These are phyloP conservation scores for Porcisia deanei DNA, from an alignment of 208 protist species.

Conservation along the genomic window DNA sequence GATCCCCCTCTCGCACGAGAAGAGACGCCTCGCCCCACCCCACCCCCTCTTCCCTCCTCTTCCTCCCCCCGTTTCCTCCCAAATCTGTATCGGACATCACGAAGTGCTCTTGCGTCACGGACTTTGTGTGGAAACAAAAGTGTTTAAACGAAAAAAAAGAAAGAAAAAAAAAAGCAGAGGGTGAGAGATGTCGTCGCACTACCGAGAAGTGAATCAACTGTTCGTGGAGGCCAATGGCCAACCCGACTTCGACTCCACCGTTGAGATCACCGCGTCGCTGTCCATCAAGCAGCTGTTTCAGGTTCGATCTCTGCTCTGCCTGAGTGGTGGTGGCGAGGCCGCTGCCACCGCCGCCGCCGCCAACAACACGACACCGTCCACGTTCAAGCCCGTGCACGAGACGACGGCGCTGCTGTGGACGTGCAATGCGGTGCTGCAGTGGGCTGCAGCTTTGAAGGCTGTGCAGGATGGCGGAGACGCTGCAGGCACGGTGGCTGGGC, in stretches of 20 bases:
- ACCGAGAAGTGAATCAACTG: slow-evolving; percentile 49
- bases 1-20: neutral
- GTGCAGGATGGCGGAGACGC: neutral
- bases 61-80: no score
- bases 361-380: slow-evolving; percentile 17
- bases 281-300: slow-evolving; percentile 62
- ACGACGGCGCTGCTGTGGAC: slow-evolving; percentile 27
- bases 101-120: neutral
- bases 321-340: slow-evolving; percentile 10
- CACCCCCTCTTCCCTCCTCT: no score
- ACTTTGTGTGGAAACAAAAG: neutral
- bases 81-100: no score
- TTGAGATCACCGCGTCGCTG: slow-evolving; percentile 47
- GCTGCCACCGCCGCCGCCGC: neutral
- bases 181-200: slow-evolving; percentile 53
- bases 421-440: slow-evolving; percentile 41
- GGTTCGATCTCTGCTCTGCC: slow-evolving; percentile 32
- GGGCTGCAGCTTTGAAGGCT: slow-evolving; percentile 8
- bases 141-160: neutral
- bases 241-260: slow-evolving; percentile 49
- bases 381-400: slow-evolving; percentile 29
- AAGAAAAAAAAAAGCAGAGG: neutral
- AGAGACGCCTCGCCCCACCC: no score
- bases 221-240: slow-evolving; percentile 45
- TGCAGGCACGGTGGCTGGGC: slow-evolving; percentile 21